These are phyloP conservation scores for Hypomontagnella monticulosa DNA, from an alignment of 495 filamentous ascomycete species.

Conservation along the genomic window DNA sequence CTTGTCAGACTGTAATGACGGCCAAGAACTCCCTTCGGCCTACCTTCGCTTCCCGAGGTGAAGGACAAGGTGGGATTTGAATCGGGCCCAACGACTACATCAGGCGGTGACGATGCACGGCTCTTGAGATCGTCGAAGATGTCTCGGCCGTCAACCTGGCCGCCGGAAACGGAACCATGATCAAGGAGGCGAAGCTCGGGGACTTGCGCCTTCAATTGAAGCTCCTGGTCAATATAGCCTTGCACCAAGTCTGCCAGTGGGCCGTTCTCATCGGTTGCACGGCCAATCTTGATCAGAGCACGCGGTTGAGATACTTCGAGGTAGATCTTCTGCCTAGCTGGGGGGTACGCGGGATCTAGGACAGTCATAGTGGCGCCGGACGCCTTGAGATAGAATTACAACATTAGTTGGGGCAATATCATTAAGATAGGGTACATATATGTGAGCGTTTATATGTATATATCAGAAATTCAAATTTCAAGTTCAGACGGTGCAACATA, in stretches of 20 bases:
- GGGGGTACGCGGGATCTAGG: constrained; percentile 89
- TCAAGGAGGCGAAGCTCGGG: constrained; percentile 78
- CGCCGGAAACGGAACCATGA: constrained; percentile 78
- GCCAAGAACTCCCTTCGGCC: constrained; percentile 90
- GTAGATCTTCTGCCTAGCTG: constrained; percentile 87
- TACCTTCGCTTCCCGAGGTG: constrained; percentile 85
- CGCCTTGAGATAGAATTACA: constrained; percentile 52
- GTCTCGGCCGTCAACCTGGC: constrained; percentile 70
- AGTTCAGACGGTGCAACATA: constrained; percentile 24
- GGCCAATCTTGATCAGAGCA: constrained; percentile 81
- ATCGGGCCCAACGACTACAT: constrained; percentile 88
- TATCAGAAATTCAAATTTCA: background rate
- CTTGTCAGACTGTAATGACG: constrained; percentile 88
- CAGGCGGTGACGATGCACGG: constrained; percentile 67
- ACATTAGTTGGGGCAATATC: constrained; percentile 27
- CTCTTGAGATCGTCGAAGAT: constrained; percentile 65
- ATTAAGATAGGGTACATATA: background rate
- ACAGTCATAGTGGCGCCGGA: constrained; percentile 78
- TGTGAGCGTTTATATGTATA: no score
- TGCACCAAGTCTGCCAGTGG: constrained; percentile 74
- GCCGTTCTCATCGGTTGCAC: constrained; percentile 80
- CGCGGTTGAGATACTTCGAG: constrained; percentile 87
- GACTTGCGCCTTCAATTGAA: constrained; percentile 78
- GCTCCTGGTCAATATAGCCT: constrained; percentile 76
- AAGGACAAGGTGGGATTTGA: constrained; percentile 84